These are phyloP conservation scores for Diaporthe ampelina DNA, from an alignment of 2,329 filamentous ascomycete genomes.

Conservation along the genomic window DNA sequence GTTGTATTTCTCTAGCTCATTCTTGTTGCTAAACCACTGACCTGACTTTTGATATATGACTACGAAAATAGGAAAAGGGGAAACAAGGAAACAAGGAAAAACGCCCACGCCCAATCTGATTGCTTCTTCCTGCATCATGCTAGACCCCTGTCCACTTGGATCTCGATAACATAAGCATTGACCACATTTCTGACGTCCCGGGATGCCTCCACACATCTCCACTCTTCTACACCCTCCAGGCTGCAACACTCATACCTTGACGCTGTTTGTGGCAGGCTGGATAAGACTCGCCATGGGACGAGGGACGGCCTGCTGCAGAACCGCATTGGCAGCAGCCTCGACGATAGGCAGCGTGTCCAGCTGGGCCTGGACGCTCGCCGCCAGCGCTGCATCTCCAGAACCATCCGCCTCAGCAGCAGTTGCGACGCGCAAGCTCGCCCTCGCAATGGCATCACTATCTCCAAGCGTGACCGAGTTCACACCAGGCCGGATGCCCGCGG, in stretches of 20 bases:
- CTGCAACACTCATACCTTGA: neutral
- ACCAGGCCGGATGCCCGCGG: neutral
- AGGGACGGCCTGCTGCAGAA: constrained; percentile 2
- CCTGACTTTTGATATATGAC: too few relatives aligned
- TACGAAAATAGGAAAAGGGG: too few relatives aligned
- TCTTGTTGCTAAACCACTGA: too few relatives aligned
- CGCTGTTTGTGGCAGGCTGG: neutral
- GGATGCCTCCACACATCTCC: neutral
- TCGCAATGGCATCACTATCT: constrained; percentile 10
- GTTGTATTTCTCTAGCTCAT: too few relatives aligned
- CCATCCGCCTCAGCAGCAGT: neutral
- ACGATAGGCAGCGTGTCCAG: neutral
- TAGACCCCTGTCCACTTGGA: too few relatives aligned
- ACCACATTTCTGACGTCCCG: neutral
- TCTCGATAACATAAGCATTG: too few relatives aligned
- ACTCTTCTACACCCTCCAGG: neutral
- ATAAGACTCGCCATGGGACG: constrained; percentile 8
- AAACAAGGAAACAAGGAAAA: neutral
- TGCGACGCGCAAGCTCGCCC: neutral
- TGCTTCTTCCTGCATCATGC: too few relatives aligned
- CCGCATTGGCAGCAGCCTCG: neutral
- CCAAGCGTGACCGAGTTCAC: constrained; percentile 26
- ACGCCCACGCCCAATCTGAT: neutral
- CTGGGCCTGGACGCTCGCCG: neutral
- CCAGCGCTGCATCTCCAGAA: neutral